phyloP scores from a whole-genome alignment of 2,329 filamentous ascomycete genomes.

The Microascus cirrosus region DNA sequence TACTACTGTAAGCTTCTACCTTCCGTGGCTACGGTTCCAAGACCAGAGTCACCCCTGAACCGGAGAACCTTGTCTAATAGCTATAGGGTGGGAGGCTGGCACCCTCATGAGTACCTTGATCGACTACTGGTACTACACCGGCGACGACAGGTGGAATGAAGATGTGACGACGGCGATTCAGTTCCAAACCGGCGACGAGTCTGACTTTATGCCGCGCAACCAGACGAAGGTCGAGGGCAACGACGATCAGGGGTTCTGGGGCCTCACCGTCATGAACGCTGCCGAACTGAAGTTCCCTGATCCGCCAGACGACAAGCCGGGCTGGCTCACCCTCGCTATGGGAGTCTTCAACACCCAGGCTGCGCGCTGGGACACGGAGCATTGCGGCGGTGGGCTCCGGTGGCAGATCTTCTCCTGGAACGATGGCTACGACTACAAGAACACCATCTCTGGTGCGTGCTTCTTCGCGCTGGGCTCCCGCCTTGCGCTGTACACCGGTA shows the following conservation, averaged over 20 bases:
- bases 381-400: conserved; percentile 65
- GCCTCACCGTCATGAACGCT: conserved; percentile 56
- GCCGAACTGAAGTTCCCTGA: conserved; percentile 58
- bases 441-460: conserved; percentile 50
- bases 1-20: conserved; percentile 37
- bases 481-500: conserved; percentile 66
- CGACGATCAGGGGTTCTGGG: conserved; percentile 70
- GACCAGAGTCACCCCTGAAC: neutral
- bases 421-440: conserved; percentile 70
- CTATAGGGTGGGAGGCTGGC: conserved; percentile 59
- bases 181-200: conserved; percentile 60
- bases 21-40: conserved; percentile 5
- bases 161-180: conserved; percentile 57
- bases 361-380: conserved; percentile 55
- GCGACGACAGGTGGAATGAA: conserved; percentile 60
- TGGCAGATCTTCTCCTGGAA: conserved; percentile 85
- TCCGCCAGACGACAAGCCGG: conserved; percentile 42
- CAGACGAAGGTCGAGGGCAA: conserved; percentile 60
- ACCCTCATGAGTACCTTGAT: conserved; percentile 62
- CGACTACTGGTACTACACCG: conserved; percentile 79
- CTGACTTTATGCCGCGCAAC: conserved; percentile 69
- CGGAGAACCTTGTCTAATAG: neutral
- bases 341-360: conserved; percentile 75
- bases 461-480: conserved; percentile 56
- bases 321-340: conserved; percentile 63